Base-by-base conservation (phyloP, 805 yeast species). In the Saturnispora galanensis region DNA sequence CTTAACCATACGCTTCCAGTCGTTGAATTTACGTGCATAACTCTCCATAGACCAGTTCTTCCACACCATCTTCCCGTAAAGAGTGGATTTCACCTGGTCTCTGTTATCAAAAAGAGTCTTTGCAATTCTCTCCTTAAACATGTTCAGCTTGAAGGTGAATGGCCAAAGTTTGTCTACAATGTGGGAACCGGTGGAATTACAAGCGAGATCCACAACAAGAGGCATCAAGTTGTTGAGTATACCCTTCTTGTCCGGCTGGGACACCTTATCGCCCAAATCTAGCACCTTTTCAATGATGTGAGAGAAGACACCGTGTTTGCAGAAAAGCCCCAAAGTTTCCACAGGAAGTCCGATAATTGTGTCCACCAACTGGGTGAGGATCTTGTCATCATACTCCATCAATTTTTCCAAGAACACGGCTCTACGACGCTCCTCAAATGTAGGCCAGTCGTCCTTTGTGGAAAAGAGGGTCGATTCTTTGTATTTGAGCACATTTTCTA, bases 41-140 rank as follows among this genome's bases (percentile, higher is more conserved):
- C 80, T 64, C 59, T 93, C 97, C 81, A 90, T 73, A 29, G 74
- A 66, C 97, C 97, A 93, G 61, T 90, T 90, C 60, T 82, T 85
- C 97, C 97, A 93, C 1, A 93, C 97, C 54, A 79, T 73, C 58
- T 81, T 77, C 31, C 98, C 98, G 57, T 90, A 93, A 10, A 69
- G 74, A 57, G 95, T 84, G 49, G 81, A 86, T 66, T 93, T 88
- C 37, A 93, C 83, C 49, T 72, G 70, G 33, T 76, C 81, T 34
- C 80, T 73, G 36, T 79, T 73, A 13, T 67, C 71, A 26, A 67
- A 56, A 48, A 90, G 65, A 47, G 79, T 81, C 18, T 73, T 71
- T 0, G 95, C 96, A 48, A 90, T 74, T 52, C 90, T 73, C 58
- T 90, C 97, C 54, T 94, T 84, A 61, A 82, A 86, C 69, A 82